Conservation (phyloP, 2,329 filamentous ascomycete species). For the Zasmidium cellare region DNA sequence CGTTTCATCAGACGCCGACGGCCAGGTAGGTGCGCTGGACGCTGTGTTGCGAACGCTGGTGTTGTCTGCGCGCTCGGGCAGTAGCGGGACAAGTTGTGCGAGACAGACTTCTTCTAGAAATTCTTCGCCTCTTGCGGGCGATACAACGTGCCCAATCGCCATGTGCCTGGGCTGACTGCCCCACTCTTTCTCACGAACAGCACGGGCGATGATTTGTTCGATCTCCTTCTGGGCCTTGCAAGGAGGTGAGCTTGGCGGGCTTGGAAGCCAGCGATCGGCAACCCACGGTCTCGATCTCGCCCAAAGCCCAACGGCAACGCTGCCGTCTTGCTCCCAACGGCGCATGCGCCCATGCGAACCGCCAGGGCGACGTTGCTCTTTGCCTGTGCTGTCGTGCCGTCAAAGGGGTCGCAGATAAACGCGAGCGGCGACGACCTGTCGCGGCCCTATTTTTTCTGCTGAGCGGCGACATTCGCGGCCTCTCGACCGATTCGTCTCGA, state of each 20-base stretch:
- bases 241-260: not conserved
- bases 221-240: not conserved
- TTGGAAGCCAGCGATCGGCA: not conserved
- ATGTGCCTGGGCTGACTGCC: constrained; percentile 1
- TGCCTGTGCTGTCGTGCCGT: not conserved
- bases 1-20: not conserved
- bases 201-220: not conserved
- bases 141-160: constrained; percentile 6
- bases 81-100: not conserved
- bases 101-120: constrained; percentile 7
- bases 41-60: not conserved
- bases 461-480: not conserved
- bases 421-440: not conserved
- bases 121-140: not conserved
- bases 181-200: not conserved
- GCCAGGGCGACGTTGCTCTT: not conserved
- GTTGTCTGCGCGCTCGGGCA: not conserved
- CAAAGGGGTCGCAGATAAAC: not conserved
- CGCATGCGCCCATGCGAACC: constrained; percentile 1
- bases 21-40: not conserved
- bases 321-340: constrained; percentile 5
- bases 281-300: constrained; percentile 1
- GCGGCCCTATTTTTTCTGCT: constrained; percentile 7
- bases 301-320: not conserved
- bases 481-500: not conserved